These are phyloP conservation scores for Mycosphaerella sp. DNA, from an alignment of 2,329 filamentous ascomycete genomes.

Conservation along the genomic window DNA sequence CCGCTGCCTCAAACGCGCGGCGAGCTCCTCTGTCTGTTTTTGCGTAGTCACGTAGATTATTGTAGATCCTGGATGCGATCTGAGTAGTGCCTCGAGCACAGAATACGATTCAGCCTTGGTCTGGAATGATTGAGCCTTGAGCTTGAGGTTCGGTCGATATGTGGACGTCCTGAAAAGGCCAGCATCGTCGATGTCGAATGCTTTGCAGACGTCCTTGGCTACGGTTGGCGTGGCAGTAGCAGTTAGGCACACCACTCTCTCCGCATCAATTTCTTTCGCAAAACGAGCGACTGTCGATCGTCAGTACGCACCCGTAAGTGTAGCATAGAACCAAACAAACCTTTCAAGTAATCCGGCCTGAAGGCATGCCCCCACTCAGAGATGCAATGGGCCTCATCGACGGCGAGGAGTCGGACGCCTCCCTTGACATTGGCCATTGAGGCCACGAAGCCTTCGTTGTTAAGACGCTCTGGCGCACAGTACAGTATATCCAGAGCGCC, in stretches of 20 bases:
- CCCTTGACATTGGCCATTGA: constrained; percentile 51
- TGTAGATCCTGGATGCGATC: constrained; percentile 48
- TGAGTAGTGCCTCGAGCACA: constrained; percentile 46
- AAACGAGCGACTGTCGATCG: constrained; percentile 53
- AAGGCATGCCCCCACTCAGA: constrained; percentile 39
- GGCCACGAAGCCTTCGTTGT: constrained; percentile 55
- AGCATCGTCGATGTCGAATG: constrained; percentile 46
- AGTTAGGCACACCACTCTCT: constrained; percentile 55
- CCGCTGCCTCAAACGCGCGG: constrained; percentile 57
- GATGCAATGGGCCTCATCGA: constrained; percentile 56
- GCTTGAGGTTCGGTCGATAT: constrained; percentile 53
- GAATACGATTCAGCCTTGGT: constrained; percentile 44
- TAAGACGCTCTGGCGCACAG: constrained; percentile 55
- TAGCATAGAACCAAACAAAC: no score
- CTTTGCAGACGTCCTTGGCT: constrained; percentile 49
- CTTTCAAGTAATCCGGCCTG: constrained; percentile 34
- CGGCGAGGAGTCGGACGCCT: constrained; percentile 51
- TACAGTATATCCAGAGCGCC: constrained; percentile 52
- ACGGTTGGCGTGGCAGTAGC: constrained; percentile 55
- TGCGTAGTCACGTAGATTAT: constrained; percentile 58
- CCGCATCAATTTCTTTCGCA: constrained; percentile 50
- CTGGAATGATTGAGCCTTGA: constrained; percentile 45
- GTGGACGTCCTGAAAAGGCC: constrained; percentile 55
- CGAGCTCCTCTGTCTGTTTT: constrained; percentile 63
- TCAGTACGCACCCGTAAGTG: no score